These are phyloP conservation scores for Myxozyma vanderwaltii DNA, from an alignment of 805 yeast genomes.

Conservation along the genomic window DNA sequence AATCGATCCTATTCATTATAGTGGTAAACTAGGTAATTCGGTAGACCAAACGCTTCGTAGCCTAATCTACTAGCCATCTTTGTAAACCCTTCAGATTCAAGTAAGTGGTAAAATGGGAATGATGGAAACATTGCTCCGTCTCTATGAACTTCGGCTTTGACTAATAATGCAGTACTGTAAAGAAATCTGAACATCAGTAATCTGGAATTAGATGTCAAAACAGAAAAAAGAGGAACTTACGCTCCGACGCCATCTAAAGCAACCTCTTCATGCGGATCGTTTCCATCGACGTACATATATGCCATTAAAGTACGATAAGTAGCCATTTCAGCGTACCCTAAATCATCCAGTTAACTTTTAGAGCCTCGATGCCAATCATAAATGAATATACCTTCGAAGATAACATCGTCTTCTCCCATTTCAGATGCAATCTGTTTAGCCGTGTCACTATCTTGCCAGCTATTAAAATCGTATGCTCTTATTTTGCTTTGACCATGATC, in stretches of 20 bases:
- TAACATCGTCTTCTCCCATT: conserved; percentile 84
- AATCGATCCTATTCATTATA: conserved; percentile 60
- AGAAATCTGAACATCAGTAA: background rate
- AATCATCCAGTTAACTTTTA: background rate
- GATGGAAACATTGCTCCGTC: conserved; percentile 99
- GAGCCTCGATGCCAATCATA: background rate
- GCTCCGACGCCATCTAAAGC: conserved; percentile 94
- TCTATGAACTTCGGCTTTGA: conserved; percentile 95
- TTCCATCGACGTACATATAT: conserved; percentile 67
- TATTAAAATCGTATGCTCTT: conserved; percentile 93
- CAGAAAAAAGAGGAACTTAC: conserved; percentile 13
- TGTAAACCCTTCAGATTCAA: conserved; percentile 97
- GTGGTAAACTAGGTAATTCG: conserved; percentile 91
- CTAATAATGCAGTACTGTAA: conserved; percentile 81
- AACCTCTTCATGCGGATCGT: conserved; percentile 66
- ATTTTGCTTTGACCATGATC: conserved; percentile 62
- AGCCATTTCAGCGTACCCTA: conserved; percentile 75
- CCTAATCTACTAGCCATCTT: conserved; percentile 94
- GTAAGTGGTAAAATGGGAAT: conserved; percentile 93
- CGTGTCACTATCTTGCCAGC: conserved; percentile 76
- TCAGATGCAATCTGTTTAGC: conserved; percentile 73
- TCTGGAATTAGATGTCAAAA: too few species aligned
- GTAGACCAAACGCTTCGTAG: conserved; percentile 87
- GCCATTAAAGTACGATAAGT: conserved; percentile 97
- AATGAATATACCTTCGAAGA: conserved; percentile 72